Base-by-base conservation (phyloP, 192 early-diverging fungal genomes). In the Phycomyces blakesleeanus region DNA sequence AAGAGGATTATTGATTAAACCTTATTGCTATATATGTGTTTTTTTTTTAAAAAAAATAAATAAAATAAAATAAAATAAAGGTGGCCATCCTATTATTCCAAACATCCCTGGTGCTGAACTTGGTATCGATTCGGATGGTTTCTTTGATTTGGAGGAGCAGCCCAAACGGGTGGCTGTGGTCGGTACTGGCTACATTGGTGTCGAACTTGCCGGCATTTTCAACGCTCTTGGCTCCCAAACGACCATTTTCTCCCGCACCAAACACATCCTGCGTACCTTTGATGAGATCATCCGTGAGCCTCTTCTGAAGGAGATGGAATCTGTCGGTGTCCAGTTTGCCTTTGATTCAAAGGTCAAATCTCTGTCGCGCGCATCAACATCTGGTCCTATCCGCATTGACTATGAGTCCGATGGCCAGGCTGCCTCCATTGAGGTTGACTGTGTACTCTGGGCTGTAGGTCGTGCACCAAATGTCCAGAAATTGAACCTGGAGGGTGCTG, bases 201-300 rank as follows among this genome's bases (percentile, higher is more conserved):
- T 99, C 53, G 97, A 99, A 71, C 78, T 99, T 10, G 95, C 93
- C 8, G 93, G 95, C 37, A 91, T 99, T 61, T 94, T 98, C 77
- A 75, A 90, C 59, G 77, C 87, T 38, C 81, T 97, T n/a, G 97
- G 97, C 52, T 75, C 89, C 2, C 78, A 94, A 25, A 89, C 90
- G 34, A 90, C 85, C 14, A 81, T 98, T 42, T 88, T 93, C 69
- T 90, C 92, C 47, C 93, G 97, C 59, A 86, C 93, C 38, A 62
- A 81, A 62, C 83, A 92, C 57, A 91, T 97, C 57, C 83, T 98
- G 39, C 87, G 95, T 42, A 71, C 80, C 16, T 96, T 96, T 76
- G 97, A 97, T 81, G 71, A 66, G 51, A 86, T 87, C 53, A 92
- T 95, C 64, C 82, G 86, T 62, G 87, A 92, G 16, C 85, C 83